A percentile compares a stretch with the other conserved stretches of the same genome.
Evolutionary conservation across 1,284 basidiomycete genomes (phyloP).

Genomic region (Chondrostereum purpureum): DNA sequence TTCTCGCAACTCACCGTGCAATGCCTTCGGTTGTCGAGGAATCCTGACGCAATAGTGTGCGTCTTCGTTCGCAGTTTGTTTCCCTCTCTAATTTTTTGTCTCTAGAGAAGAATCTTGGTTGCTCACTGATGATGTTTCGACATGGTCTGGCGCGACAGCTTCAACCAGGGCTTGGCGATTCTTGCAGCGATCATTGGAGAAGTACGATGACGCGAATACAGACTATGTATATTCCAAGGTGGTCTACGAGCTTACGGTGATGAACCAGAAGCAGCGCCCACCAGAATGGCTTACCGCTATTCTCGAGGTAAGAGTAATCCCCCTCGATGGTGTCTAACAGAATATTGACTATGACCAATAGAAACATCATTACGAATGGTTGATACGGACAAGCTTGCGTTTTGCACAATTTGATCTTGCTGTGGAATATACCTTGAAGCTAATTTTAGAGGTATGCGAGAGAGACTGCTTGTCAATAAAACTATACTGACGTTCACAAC

Average conservation of each 20-base stretch:
- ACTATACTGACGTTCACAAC: slow-evolving; percentile 11
- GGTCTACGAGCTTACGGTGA: slow-evolving; percentile 72
- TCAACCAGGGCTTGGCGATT: slow-evolving; percentile 85
- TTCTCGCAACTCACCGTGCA: slow-evolving; percentile 76
- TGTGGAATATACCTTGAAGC: slow-evolving; percentile 61
- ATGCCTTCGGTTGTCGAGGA: slow-evolving; percentile 69
- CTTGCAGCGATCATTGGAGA: slow-evolving; percentile 72
- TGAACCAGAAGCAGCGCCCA: slow-evolving; percentile 55
- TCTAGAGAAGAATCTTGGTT: slow-evolving; percentile 71
- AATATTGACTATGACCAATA: slow-evolving; percentile 22
- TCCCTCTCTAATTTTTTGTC: slow-evolving; percentile 10
- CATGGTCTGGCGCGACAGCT: slow-evolving; percentile 72
- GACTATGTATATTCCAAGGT: slow-evolving; percentile 73
- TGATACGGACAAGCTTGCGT: slow-evolving; percentile 68
- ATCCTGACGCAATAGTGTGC: slow-evolving; percentile 50
- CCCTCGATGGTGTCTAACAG: slow-evolving; percentile 2
- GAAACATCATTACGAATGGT: slow-evolving; percentile 71
- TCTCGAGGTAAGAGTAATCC: slow-evolving; percentile 66
- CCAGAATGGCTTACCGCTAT: slow-evolving; percentile 80
- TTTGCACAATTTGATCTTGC: slow-evolving; percentile 80
- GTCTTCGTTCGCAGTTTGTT: slow-evolving; percentile 19
- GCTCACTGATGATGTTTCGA: slow-evolving; percentile 70
- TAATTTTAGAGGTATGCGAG: slow-evolving; percentile 62
- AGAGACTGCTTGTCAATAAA: slow-evolving; percentile 7
- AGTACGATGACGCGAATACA: slow-evolving; percentile 71